Evolutionary conservation across 257 asterid species (phyloP).

Genomic region (Fraxinus excelsior): DNA sequence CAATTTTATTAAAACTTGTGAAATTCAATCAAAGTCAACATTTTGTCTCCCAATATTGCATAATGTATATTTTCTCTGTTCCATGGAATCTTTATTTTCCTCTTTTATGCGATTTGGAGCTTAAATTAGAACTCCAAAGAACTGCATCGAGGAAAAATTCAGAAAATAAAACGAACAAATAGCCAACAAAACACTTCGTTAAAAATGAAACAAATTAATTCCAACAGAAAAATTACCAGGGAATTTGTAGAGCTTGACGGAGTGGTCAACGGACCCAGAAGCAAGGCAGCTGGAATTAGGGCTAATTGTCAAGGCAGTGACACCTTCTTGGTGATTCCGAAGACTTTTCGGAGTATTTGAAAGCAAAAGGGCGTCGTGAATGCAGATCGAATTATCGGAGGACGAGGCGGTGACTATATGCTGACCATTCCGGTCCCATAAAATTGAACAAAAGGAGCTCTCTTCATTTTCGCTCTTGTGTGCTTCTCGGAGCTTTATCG

Average conservation of each 20-base stretch:
- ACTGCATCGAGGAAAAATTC: background rate
- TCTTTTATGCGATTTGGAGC: background rate
- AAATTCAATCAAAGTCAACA: background rate
- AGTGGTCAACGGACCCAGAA: slow-evolving; percentile 89
- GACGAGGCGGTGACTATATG: slow-evolving; percentile 86
- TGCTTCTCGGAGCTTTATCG: slow-evolving; percentile 88
- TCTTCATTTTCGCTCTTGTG: slow-evolving; percentile 50
- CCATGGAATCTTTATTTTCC: background rate
- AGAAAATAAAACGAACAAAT: background rate
- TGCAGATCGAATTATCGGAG: slow-evolving; percentile 73
- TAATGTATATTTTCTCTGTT: too few relatives aligned
- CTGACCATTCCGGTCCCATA: slow-evolving; percentile 67
- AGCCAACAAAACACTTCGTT: background rate
- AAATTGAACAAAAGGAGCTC: slow-evolving; percentile 56
- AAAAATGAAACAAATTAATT: background rate
- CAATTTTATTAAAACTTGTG: background rate
- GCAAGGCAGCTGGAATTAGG: slow-evolving; percentile 91
- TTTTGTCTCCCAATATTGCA: background rate
- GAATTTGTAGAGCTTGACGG: slow-evolving; percentile 90
- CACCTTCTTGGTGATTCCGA: slow-evolving; percentile 83
- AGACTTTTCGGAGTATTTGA: slow-evolving; percentile 62
- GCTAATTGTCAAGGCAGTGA: slow-evolving; percentile 72
- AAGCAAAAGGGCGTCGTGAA: slow-evolving; percentile 63
- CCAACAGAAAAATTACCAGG: slow-evolving; percentile 53
- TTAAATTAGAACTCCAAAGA: slow-evolving; percentile 9